Evolutionary conservation across 768 basidiomycete species (phyloP).

Genomic region (Termitomyces sp.): DNA sequence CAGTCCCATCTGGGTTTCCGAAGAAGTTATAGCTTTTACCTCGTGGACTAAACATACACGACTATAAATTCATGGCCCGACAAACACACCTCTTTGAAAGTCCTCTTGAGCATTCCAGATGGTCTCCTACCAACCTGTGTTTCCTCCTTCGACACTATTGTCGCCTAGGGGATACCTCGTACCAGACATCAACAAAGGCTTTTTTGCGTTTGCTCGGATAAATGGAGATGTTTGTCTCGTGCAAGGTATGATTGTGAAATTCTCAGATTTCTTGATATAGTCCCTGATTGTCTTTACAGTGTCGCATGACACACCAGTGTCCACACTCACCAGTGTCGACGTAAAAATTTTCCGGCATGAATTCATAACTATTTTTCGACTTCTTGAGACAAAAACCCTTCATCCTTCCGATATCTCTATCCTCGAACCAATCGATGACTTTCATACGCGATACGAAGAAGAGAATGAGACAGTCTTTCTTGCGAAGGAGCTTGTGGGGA

Average conservation of each 20-base stretch:
- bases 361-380: conserved; percentile 61
- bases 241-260: conserved; percentile 54
- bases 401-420: conserved; percentile 48
- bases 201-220: conserved; percentile 56
- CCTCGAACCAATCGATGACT: conserved; percentile 44
- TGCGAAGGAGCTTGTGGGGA: conserved; percentile 44
- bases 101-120: conserved; percentile 1
- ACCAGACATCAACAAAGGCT: conserved; percentile 31
- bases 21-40: conserved; percentile 20
- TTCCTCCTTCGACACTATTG: background rate
- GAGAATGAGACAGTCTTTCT: conserved; percentile 57
- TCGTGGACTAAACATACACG: conserved; percentile 27
- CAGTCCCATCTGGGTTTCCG: conserved; percentile 16
- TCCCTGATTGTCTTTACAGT: conserved; percentile 20
- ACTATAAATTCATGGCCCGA: conserved; percentile 31
- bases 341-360: conserved; percentile 57
- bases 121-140: conserved; percentile 5
- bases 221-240: conserved; percentile 50
- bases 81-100: conserved; percentile 29
- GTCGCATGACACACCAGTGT: conserved; percentile 32
- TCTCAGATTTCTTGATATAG: background rate
- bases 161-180: conserved; percentile 6
- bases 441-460: conserved; percentile 47
- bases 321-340: conserved; percentile 39
- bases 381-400: conserved; percentile 36